phyloP scores from a whole-genome alignment of 208 protist species.

The Vickermania ingenoplastis region DNA sequence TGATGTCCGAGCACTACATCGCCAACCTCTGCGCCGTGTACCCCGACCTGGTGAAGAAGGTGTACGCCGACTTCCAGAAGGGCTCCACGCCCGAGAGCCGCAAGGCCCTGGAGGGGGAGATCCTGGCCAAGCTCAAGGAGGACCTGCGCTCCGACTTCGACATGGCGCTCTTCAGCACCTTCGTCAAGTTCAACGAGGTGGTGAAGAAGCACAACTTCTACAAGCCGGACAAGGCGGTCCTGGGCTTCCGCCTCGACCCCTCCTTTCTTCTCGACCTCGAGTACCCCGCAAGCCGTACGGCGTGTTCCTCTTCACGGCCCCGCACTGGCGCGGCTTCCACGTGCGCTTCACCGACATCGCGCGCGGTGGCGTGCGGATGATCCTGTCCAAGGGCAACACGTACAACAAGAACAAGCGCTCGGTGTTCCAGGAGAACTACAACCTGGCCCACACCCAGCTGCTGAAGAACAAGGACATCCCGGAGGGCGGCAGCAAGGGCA shows the following conservation, averaged over 20 bases:
- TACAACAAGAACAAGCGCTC: constrained; percentile 85
- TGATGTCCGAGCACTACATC: constrained; percentile 85
- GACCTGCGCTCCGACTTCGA: constrained; percentile 62
- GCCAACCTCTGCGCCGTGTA: constrained; percentile 67
- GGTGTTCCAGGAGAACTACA: constrained; percentile 96
- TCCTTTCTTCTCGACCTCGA: constrained; percentile 62
- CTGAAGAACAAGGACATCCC: constrained; percentile 97
- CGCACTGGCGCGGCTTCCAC: constrained; percentile 95
- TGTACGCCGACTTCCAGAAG: constrained; percentile 87
- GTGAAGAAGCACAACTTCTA: constrained; percentile 94
- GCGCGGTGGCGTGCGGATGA: constrained; percentile 93
- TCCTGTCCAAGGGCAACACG: constrained; percentile 85
- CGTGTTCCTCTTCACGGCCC: constrained; percentile 89
- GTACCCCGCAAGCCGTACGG: constrained; percentile 81
- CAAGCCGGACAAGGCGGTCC: constrained; percentile 82
- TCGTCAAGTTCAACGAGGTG: constrained; percentile 89
- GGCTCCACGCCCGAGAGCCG: constrained; percentile 49
- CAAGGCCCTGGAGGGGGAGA: constrained; percentile 35
- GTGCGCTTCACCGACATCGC: constrained; percentile 93
- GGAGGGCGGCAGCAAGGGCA: constrained; percentile 95
- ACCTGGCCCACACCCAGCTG: constrained; percentile 93
- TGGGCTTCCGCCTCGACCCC: constrained; percentile 89
- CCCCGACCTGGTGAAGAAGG: constrained; percentile 72
- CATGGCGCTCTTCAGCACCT: constrained; percentile 69
- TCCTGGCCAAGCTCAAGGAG: constrained; percentile 56